Conservation (phyloP, 2,329 filamentous ascomycete species). For the Cladosporium velox region DNA sequence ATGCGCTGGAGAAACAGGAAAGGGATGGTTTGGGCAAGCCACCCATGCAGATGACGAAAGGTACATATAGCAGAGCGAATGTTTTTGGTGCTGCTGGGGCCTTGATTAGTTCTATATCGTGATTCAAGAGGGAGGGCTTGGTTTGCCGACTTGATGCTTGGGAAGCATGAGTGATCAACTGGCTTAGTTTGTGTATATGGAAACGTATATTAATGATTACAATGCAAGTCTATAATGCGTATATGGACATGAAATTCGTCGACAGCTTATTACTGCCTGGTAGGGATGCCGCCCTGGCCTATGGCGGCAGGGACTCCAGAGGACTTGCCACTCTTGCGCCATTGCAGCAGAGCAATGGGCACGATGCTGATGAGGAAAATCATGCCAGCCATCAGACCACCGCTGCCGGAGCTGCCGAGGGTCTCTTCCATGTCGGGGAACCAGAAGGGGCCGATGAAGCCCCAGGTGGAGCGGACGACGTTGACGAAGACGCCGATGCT, state of each 20-base stretch:
- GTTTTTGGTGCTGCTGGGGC: neutral
- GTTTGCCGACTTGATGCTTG: no score
- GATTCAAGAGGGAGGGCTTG: no score
- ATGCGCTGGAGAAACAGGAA: conserved; percentile 19
- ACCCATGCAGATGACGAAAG: neutral
- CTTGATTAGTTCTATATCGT: no score
- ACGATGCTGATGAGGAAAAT: conserved; percentile 32
- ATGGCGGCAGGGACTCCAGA: conserved; percentile 3
- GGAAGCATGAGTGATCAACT: no score
- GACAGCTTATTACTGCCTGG: neutral
- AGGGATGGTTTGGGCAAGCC: neutral
- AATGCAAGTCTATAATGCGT: conserved; percentile 1
- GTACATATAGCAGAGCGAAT: neutral
- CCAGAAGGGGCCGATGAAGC: conserved; percentile 52
- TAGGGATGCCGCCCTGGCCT: conserved; percentile 1
- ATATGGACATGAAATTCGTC: neutral
- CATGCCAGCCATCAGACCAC: conserved; percentile 41
- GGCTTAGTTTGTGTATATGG: neutral
- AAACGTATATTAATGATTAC: conserved; percentile 14
- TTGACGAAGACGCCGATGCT: conserved; percentile 62
- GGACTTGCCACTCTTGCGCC: conserved; percentile 17
- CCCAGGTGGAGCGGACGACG: conserved; percentile 57
- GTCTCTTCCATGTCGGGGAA: conserved; percentile 44
- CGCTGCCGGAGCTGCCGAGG: conserved; percentile 41
- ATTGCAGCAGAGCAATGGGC: conserved; percentile 33